A percentile compares a stretch with the other conserved stretches of the same genome.
Evolutionary conservation across 768 basidiomycete species (phyloP).

Genomic region (Rhizopogon rudus): DNA sequence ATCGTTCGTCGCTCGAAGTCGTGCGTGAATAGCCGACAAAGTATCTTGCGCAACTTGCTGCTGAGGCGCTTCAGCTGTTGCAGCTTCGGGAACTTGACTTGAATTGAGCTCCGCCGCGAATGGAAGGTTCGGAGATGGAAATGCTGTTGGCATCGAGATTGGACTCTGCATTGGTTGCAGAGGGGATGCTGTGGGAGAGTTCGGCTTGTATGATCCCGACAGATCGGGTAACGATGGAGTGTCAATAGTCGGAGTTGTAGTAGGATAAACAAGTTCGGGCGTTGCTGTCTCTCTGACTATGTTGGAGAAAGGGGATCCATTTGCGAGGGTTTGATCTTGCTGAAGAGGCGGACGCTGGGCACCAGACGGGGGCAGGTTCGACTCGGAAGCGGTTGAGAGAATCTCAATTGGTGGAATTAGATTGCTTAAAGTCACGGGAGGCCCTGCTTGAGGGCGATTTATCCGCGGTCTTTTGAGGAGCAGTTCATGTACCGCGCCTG

Average conservation of each 20-base stretch:
- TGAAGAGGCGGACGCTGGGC: neutral
- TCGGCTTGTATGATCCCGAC: neutral
- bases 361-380: slow-evolving; percentile 4
- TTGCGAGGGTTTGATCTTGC: neutral
- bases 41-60: slow-evolving; percentile 3
- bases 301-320: neutral
- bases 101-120: neutral
- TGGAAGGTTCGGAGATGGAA: neutral
- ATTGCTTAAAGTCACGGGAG: neutral
- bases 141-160: neutral
- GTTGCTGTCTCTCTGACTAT: neutral
- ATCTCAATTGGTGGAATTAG: slow-evolving; percentile 30
- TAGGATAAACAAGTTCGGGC: neutral
- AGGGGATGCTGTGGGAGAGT: neutral
- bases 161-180: neutral
- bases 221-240: neutral
- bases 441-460: neutral
- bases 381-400: slow-evolving; percentile 12
- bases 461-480: neutral
- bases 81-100: neutral
- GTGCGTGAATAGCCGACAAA: slow-evolving; percentile 8
- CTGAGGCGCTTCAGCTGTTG: neutral
- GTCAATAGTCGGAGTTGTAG: neutral
- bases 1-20: slow-evolving; percentile 6
- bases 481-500: neutral